Evolutionary conservation across 164 flowering plant species (phyloP), one percentile per base, ranked within the genome.

Genomic region (Piper betle): DNA sequence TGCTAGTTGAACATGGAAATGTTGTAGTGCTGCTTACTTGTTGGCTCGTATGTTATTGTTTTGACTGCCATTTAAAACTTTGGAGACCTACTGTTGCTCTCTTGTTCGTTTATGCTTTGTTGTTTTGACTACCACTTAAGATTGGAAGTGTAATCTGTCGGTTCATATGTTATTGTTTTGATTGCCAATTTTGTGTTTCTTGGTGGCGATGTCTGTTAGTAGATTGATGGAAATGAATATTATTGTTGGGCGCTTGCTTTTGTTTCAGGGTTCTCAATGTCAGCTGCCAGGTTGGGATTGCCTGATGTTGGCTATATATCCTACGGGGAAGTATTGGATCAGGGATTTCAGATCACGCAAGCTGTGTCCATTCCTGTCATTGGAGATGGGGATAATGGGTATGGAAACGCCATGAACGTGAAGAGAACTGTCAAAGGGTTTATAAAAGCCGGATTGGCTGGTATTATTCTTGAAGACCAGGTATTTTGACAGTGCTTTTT

Each of bases 361-460:
- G 85, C 96, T 53, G 90, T 86, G 20, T 82, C 97, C 0, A 89
- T 93, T 60, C 97, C 98, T 41, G 91, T 93, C 5, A 89, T 93
- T 69, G 98, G 98, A 20, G 97, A 93, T 81, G 98, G 82, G 38
- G 97, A 90, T 66, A 93, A 89, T 78, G 98, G 98, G 38, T 93
- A 89, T 76, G 98, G 98, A 39, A 89, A 93, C 79, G 88, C 88
- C 57, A 89, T 89, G 92, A 93, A 86, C 76, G 92, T 93, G n/a
- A 93, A 93, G 77, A 87, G 98, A 78, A 93, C 98, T 70, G 85
- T 89, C 55, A 86, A 78, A 77, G 97, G 88, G 66, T 93, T 73
- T 63, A 84, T 87, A 42, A 74, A 62, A 66, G 96, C 96, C 60
- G 97, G 98, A 56, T 87, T 93, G 79, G 96, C 94, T 0, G 98